These are phyloP conservation scores for Ocimum tenuiflorum DNA, from an alignment of 257 asterid species.

Conservation along the genomic window DNA sequence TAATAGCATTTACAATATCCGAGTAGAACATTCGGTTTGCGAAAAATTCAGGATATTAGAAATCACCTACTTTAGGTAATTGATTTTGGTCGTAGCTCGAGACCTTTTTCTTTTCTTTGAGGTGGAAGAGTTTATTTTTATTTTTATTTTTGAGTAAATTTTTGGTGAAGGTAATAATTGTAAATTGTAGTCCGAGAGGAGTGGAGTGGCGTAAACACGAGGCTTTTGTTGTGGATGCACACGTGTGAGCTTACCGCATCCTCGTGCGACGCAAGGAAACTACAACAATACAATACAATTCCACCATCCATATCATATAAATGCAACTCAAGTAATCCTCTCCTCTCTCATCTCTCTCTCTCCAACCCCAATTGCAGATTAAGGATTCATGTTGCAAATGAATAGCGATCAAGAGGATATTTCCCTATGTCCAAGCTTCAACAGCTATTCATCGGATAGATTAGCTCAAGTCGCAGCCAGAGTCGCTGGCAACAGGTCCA, in stretches of 20 bases:
- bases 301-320: not conserved
- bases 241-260: slow-evolving; percentile 20
- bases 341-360: slow-evolving; percentile 10
- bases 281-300: not conserved
- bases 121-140: too few species aligned
- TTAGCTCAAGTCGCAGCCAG: slow-evolving; percentile 48
- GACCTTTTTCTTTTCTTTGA: too few species aligned
- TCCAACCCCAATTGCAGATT: not conserved
- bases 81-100: too few species aligned
- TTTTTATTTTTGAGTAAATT: too few species aligned
- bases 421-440: slow-evolving; percentile 63
- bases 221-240: slow-evolving; percentile 10
- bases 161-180: not conserved
- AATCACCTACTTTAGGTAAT: too few species aligned
- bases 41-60: too few species aligned
- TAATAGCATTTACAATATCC: too few species aligned
- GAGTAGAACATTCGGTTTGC: too few species aligned
- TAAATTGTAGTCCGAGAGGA: too few species aligned
- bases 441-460: slow-evolving; percentile 45
- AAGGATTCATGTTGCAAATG: too few species aligned
- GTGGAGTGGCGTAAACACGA: slow-evolving; percentile 7
- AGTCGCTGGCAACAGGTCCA: slow-evolving; percentile 19
- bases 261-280: slow-evolving; percentile 26
- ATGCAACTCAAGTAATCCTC: not conserved
- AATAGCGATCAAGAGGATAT: slow-evolving; percentile 22